Evolutionary conservation across 441 rosid species (phyloP), one percentile per base, ranked within the genome.

Genomic region (Capsella rubella): DNA sequence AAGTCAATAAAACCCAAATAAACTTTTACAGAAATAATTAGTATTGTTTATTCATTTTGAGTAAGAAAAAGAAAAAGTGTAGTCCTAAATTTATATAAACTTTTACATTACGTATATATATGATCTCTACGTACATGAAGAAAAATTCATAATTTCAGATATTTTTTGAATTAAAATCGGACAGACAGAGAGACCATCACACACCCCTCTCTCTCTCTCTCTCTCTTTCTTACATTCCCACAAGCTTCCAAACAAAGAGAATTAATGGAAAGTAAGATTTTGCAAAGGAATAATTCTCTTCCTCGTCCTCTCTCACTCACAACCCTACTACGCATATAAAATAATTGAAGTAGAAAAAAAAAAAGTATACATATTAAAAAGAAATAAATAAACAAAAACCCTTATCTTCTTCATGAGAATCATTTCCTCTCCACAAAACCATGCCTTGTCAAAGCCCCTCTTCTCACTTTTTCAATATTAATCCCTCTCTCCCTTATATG

Each of bases 241-340:
- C 93, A 89, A 86, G 76, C 91, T 90, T 89, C 97, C 97, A 87
- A 94, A 91, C 90, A 77, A 84, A 84, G 87, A 86, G 96, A 93
- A 89, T 89, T 91, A 86, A 88, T 89, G 88, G 94, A 93, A 93
- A 91, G 92, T 88, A 83, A 82, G 97, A 86, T 86, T 21, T 87
- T 82, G 78, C 86, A 75, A 43, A 71, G 81, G 81, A 75, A 83
- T 86, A 81, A 83, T 86, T 86, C 78, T 82, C 81, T 80, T 77
- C 75, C 77, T 87, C 85, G 82, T 87, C 88, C 69, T 80, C 61
- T 65, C 69, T 63, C 75, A 69, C 71, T 71, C 64, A 64, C 83
- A 71, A 75, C 78, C 35, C 77, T 69, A 72, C 77, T 69, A 72
- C 78, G 46, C 65, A 78, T 81, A 81, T 25, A 64, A 51, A 57